These are phyloP conservation scores for Hawksworthiomyces lignivorus DNA, from an alignment of 2,329 filamentous ascomycete species.

Conservation along the genomic window DNA sequence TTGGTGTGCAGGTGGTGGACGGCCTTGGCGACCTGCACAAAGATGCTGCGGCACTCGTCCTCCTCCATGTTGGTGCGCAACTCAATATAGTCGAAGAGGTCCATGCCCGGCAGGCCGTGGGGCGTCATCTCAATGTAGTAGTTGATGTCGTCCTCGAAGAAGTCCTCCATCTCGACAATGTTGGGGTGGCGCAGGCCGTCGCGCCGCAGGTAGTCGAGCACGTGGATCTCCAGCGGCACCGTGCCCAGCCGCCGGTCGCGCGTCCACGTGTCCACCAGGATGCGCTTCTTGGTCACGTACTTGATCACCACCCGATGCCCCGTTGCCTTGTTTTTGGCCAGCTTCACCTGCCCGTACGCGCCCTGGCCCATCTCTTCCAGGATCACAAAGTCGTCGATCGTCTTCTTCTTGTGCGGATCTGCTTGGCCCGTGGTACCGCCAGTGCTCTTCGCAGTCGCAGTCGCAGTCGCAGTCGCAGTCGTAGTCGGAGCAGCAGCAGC, in stretches of 20 bases:
- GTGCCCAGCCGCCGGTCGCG: conserved; percentile 87
- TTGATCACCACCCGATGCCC: conserved; percentile 88
- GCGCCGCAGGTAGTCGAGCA: conserved; percentile 82
- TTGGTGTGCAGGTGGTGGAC: conserved; percentile 87
- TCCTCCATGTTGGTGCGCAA: conserved; percentile 95
- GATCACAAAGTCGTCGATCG: conserved; percentile 83
- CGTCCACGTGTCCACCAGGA: conserved; percentile 97
- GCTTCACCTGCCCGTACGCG: conserved; percentile 94
- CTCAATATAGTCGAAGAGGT: conserved; percentile 98
- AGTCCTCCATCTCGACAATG: conserved; percentile 66
- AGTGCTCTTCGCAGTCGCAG: conserved; percentile 5
- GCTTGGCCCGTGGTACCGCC: conserved; percentile 18
- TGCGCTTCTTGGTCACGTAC: conserved; percentile 93
- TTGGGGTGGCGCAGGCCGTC: conserved; percentile 61
- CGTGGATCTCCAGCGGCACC: conserved; percentile 93
- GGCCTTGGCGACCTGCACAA: conserved; percentile 83
- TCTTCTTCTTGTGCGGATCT: conserved; percentile 64
- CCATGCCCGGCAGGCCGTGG: conserved; percentile 93
- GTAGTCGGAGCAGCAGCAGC: too few species aligned
- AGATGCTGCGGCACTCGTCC: conserved; percentile 86
- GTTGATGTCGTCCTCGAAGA: conserved; percentile 75
- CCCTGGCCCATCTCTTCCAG: conserved; percentile 98
- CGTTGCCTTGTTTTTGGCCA: conserved; percentile 76
- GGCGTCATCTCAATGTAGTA: conserved; percentile 99
- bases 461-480: neutral